Percentiles rank a stretch among this genome's conserved stretches.
phyloP scores from a whole-genome alignment of 768 basidiomycete genomes.

The Boletus patriciae region DNA sequence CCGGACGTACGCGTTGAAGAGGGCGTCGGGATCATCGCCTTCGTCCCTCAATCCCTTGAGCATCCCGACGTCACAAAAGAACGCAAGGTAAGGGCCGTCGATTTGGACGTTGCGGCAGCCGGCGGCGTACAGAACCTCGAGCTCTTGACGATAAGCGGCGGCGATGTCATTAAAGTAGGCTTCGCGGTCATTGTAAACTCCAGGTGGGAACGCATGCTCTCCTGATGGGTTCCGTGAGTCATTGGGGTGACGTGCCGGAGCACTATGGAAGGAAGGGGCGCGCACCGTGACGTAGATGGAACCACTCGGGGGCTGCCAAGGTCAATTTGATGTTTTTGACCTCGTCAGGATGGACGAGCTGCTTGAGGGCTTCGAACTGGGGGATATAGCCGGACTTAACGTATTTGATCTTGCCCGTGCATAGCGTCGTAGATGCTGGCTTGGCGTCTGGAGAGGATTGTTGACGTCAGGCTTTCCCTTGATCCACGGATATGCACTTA shows the following conservation, averaged over 20 bases:
- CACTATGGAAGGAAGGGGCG: background rate
- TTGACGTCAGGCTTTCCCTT: background rate
- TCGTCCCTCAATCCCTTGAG: slow-evolving; percentile 57
- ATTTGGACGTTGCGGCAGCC: slow-evolving; percentile 47
- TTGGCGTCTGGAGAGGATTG: slow-evolving; percentile 14
- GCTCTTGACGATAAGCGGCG: slow-evolving; percentile 45
- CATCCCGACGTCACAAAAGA: slow-evolving; percentile 64
- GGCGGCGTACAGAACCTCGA: slow-evolving; percentile 44
- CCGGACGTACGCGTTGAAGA: slow-evolving; percentile 60
- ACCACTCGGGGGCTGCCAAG: slow-evolving; percentile 71
- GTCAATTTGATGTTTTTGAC: slow-evolving; percentile 70
- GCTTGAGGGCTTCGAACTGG: slow-evolving; percentile 62
- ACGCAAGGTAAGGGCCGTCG: slow-evolving; percentile 51
- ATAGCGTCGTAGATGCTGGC: slow-evolving; percentile 23
- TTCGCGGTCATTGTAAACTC: slow-evolving; percentile 26
- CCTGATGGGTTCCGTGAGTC: slow-evolving; percentile 10
- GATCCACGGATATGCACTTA: background rate
- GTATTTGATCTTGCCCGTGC: slow-evolving; percentile 61
- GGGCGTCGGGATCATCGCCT: slow-evolving; percentile 58
- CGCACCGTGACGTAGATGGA: slow-evolving; percentile 65
- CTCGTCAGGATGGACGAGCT: slow-evolving; percentile 57
- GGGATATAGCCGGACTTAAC: slow-evolving; percentile 61
- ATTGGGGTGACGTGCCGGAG: background rate
- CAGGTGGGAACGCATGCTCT: slow-evolving; percentile 22
- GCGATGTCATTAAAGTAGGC: slow-evolving; percentile 53